These are phyloP conservation scores for Mimosa pudica DNA, from an alignment of 306 rosid genomes.

Conservation along the genomic window DNA sequence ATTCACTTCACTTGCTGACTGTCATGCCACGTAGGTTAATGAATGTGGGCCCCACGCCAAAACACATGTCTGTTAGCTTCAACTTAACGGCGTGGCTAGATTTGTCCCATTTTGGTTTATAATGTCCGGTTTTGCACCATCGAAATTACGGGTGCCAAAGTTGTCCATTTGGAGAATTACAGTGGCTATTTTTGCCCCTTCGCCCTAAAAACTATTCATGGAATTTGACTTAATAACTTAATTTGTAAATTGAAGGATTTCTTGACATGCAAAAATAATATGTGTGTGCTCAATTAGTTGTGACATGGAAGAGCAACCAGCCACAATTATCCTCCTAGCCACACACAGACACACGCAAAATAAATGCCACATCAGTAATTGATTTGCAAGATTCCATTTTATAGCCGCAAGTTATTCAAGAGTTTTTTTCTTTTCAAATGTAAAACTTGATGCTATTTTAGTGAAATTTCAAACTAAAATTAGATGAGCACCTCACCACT, in stretches of 20 bases:
- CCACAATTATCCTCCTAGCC: not conserved
- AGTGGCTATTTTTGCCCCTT: too few relatives aligned
- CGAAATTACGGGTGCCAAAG: too few relatives aligned
- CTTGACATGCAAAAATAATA: not conserved
- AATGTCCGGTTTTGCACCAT: too few relatives aligned
- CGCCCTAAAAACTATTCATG: not conserved
- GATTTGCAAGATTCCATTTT: constrained; percentile 3
- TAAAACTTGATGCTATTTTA: constrained; percentile 19
- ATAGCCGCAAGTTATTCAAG: not conserved
- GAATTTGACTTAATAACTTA: not conserved
- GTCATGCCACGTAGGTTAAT: too few relatives aligned
- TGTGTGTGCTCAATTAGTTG: not conserved
- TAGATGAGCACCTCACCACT: constrained; percentile 91
- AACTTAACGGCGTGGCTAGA: too few relatives aligned
- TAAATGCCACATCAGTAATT: not conserved
- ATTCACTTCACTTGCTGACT: too few relatives aligned
- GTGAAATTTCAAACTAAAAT: constrained; percentile 38
- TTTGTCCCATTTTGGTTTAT: too few relatives aligned
- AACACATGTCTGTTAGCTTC: too few relatives aligned
- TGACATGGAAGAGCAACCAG: constrained; percentile 1
- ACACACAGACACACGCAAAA: not conserved
- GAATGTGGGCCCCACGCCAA: too few relatives aligned
- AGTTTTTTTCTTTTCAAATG: not conserved
- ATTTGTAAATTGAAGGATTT: not conserved
- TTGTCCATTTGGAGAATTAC: too few relatives aligned